phyloP scores from a whole-genome alignment of 2,329 filamentous ascomycete species.

The Graphium sp. region DNA sequence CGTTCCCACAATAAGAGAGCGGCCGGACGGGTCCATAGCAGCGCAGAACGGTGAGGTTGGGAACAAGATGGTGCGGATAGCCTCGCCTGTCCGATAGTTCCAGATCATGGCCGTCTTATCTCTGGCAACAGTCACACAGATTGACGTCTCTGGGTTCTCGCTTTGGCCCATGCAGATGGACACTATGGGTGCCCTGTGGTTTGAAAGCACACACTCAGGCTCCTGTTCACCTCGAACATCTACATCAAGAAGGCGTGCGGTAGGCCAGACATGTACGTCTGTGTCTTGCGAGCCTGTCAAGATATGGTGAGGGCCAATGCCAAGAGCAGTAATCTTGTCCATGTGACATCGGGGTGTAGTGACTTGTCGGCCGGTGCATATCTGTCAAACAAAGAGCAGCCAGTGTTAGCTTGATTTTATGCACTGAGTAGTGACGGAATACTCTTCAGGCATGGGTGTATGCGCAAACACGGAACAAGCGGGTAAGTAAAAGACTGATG shows the following conservation, averaged over 20 bases:
- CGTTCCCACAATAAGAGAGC: slow-evolving; percentile 67
- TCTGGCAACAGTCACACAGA: slow-evolving; percentile 68
- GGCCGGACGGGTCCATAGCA: slow-evolving; percentile 64
- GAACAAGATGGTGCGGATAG: slow-evolving; percentile 69
- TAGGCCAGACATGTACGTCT: slow-evolving; percentile 82
- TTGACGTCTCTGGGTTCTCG: slow-evolving; percentile 50
- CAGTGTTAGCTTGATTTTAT: neutral
- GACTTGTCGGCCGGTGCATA: slow-evolving; percentile 58
- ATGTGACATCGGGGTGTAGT: slow-evolving; percentile 65
- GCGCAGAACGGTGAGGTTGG: slow-evolving; percentile 56
- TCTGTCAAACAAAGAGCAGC: slow-evolving; percentile 23
- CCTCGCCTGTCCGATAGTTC: slow-evolving; percentile 70
- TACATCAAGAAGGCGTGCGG: slow-evolving; percentile 53
- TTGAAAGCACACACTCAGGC: slow-evolving; percentile 61
- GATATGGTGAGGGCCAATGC: slow-evolving; percentile 53
- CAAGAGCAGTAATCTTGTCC: slow-evolving; percentile 63
- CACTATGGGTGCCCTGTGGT: slow-evolving; percentile 60
- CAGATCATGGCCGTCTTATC: slow-evolving; percentile 86
- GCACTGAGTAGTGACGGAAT: no score
- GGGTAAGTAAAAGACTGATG: slow-evolving; percentile 7
- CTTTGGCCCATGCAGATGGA: slow-evolving; percentile 47
- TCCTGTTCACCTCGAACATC: slow-evolving; percentile 39
- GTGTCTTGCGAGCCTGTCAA: slow-evolving; percentile 73
- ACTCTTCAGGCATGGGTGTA: no score
- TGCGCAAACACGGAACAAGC: slow-evolving; percentile 2